Percentiles rank a stretch among this genome's conserved stretches.
Conservation (phyloP, 164 flowering plant species). For the Aristolochia contorta region DNA sequence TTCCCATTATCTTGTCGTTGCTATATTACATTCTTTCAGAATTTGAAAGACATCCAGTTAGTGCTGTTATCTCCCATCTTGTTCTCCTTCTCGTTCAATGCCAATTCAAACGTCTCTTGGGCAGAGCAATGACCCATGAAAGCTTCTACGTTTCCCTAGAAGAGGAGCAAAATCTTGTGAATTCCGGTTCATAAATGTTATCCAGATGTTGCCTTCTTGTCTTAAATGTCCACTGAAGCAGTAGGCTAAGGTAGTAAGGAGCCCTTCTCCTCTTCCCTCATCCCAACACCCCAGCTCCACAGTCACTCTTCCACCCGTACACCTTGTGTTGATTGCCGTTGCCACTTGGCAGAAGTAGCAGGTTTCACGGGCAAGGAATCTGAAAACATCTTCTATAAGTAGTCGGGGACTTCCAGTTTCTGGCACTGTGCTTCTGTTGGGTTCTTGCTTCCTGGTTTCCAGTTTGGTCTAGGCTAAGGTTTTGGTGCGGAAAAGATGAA, state of each 20-base stretch:
- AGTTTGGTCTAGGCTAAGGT: neutral
- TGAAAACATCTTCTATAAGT: conserved; percentile 17
- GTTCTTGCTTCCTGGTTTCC: neutral
- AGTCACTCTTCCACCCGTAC: conserved; percentile 1
- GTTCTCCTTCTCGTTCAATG: neutral
- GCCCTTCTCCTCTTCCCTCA: neutral
- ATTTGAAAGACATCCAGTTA: neutral
- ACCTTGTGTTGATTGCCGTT: neutral
- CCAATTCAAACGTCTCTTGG: conserved; percentile 8
- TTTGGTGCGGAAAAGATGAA: conserved; percentile 35
- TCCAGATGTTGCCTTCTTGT: conserved; percentile 10
- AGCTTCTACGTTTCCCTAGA: conserved; percentile 18
- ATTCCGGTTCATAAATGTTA: conserved; percentile 12
- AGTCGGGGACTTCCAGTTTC: neutral
- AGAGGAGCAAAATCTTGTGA: conserved; percentile 2
- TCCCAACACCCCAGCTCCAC: conserved; percentile 9
- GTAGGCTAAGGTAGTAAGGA: neutral
- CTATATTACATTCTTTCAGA: neutral
- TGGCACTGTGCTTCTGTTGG: neutral
- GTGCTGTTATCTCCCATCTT: neutral
- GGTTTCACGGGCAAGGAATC: neutral
- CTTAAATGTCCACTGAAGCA: conserved; percentile 10
- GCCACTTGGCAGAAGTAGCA: conserved; percentile 13
- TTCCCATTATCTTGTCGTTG: neutral
- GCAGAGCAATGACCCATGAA: conserved; percentile 8